Percentiles rank a stretch among this genome's conserved stretches.
These are phyloP conservation scores for Neodidymelliopsis sp. DNA, from an alignment of 2,329 filamentous ascomycete genomes.

Conservation along the genomic window DNA sequence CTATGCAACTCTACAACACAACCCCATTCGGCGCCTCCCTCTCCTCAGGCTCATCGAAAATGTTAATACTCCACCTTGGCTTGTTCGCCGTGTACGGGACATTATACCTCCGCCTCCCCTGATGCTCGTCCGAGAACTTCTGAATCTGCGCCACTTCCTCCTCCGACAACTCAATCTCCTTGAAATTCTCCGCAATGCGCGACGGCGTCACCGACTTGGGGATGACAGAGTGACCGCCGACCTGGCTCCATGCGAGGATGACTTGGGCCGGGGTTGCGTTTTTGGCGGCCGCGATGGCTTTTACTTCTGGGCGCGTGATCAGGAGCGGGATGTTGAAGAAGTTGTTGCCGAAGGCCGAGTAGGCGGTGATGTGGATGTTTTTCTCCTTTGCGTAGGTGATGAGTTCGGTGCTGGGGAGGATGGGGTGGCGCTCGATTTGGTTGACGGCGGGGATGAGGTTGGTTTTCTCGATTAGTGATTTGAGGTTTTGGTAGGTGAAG, in stretches of 20 bases:
- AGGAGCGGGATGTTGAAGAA: constrained; percentile 63
- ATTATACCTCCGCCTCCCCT: constrained; percentile 36
- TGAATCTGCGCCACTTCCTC: constrained; percentile 34
- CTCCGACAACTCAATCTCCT: constrained; percentile 36
- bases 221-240: constrained; percentile 55
- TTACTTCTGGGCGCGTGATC: constrained; percentile 74
- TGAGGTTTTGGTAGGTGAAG: constrained; percentile 50
- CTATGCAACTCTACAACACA: constrained; percentile 20
- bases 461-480: constrained; percentile 62
- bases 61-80: constrained; percentile 38
- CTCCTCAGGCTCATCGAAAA: constrained; percentile 45
- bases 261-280: constrained; percentile 77
- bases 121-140: constrained; percentile 61
- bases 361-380: constrained; percentile 44
- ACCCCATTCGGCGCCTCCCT: constrained; percentile 32
- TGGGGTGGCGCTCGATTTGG: constrained; percentile 43
- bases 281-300: constrained; percentile 68
- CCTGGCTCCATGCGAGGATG: constrained; percentile 86
- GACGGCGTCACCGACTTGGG: constrained; percentile 39
- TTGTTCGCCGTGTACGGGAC: constrained; percentile 54
- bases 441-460: constrained; percentile 39
- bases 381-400: constrained; percentile 40
- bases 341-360: constrained; percentile 54
- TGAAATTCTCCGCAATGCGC: constrained; percentile 40
- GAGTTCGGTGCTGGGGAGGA: constrained; percentile 39